Percentiles rank a stretch among this genome's conserved stretches.
These are phyloP conservation scores for Solanum pimpinellifolium DNA, from an alignment of 257 asterid species.

Conservation along the genomic window DNA sequence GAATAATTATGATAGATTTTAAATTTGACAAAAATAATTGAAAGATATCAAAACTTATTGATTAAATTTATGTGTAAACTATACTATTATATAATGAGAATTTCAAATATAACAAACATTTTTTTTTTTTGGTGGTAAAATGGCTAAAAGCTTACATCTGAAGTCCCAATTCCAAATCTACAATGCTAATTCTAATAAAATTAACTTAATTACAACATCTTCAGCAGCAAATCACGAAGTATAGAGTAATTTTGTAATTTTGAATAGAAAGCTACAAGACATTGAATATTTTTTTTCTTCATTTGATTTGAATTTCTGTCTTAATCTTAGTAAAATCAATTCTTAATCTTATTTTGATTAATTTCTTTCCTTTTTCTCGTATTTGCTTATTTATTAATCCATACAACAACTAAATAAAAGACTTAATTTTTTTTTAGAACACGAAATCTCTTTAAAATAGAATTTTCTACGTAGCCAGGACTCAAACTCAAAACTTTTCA, in stretches of 20 bases:
- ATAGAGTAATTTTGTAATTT: too few species aligned
- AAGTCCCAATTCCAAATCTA: too few species aligned
- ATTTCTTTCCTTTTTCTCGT: neutral
- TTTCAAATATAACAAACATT: neutral
- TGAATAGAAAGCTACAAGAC: neutral
- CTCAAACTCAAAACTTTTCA: neutral
- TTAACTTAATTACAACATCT: too few species aligned
- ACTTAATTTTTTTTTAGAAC: neutral
- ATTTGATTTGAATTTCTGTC: neutral
- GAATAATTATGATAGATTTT: neutral
- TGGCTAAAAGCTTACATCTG: neutral
- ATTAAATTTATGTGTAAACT: neutral
- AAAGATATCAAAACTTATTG: neutral
- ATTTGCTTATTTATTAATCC: neutral
- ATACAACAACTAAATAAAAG: neutral
- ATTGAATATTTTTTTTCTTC: neutral
- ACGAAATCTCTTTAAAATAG: too few species aligned
- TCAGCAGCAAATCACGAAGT: too few species aligned
- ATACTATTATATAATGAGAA: too few species aligned
- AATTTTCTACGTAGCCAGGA: accelerated
- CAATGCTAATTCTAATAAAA: neutral
- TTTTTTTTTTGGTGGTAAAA: neutral
- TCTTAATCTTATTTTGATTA: neutral
- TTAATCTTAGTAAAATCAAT: too few species aligned
- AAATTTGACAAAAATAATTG: too few species aligned